Percentiles rank a stretch among this genome's conserved stretches.
Evolutionary conservation across 139 green algal genomes (phyloP).

Genomic region (Chlorella sp.): DNA sequence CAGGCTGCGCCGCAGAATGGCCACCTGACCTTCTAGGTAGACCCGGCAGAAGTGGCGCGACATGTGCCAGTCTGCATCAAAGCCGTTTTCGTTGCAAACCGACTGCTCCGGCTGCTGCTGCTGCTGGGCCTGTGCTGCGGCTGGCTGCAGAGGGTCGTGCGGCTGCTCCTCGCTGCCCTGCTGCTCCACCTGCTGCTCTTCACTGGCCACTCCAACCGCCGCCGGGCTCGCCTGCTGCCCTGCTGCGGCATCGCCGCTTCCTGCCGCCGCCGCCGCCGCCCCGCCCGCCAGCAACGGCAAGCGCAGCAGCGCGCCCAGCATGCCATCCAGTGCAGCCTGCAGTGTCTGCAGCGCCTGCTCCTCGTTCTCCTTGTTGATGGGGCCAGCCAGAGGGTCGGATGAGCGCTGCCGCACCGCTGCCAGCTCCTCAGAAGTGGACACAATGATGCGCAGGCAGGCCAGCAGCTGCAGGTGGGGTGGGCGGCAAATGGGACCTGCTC

Average conservation of each 20-base stretch:
- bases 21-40: conserved; percentile 36
- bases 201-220: too few species aligned
- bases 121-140: neutral
- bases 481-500: too few species aligned
- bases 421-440: conserved; percentile 39
- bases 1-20: conserved; percentile 33
- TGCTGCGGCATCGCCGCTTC: neutral
- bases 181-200: neutral
- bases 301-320: conserved; percentile 30
- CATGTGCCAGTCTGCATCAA: conserved; percentile 37
- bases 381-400: neutral
- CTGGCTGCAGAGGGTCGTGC: too few species aligned
- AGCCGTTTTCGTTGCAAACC: conserved; percentile 42
- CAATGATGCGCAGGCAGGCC: conserved; percentile 40
- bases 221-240: neutral
- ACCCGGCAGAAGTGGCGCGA: conserved; percentile 32
- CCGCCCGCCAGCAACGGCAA: conserved; percentile 2
- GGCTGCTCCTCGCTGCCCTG: neutral
- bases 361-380: conserved; percentile 36
- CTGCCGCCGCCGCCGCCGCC: neutral
- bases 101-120: neutral
- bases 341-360: conserved; percentile 39
- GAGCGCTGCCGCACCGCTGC: neutral
- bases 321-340: conserved; percentile 16
- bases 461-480: conserved; percentile 33